Percentiles rank a stretch among this genome's conserved stretches.
These are phyloP conservation scores for Cyathus striatus DNA, from an alignment of 768 basidiomycete species.

Conservation along the genomic window DNA sequence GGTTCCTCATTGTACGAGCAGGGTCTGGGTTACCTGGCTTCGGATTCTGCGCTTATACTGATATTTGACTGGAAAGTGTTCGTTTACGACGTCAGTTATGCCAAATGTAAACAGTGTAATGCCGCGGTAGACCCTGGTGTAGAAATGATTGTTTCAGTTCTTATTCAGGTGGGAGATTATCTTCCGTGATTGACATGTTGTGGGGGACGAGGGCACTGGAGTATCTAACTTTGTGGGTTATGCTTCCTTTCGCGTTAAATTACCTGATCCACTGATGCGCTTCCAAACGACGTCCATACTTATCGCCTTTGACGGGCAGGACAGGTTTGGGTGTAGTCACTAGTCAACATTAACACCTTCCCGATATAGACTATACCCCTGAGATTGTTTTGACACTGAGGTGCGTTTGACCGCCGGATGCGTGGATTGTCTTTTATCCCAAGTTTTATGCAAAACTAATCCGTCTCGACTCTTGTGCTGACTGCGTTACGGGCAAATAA, in stretches of 20 bases:
- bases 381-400: no score
- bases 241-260: not conserved
- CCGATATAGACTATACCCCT: not conserved
- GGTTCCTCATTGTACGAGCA: no score
- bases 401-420: not conserved
- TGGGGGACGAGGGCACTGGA: no score
- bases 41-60: no score
- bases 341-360: not conserved
- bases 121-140: no score
- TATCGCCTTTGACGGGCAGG: not conserved
- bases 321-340: not conserved
- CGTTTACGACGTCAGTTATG: no score
- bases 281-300: not conserved
- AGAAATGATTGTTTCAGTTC: not conserved
- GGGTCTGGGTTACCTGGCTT: no score
- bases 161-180: not conserved
- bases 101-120: no score
- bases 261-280: not conserved
- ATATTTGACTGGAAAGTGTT: no score
- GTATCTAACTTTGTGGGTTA: not conserved
- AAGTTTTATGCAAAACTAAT: not conserved
- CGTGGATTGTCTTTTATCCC: not conserved
- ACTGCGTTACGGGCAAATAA: not conserved
- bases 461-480: not conserved
- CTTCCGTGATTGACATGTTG: not conserved